Conservation (phyloP, 805 yeast species). For the Myxozyma udenii region DNA sequence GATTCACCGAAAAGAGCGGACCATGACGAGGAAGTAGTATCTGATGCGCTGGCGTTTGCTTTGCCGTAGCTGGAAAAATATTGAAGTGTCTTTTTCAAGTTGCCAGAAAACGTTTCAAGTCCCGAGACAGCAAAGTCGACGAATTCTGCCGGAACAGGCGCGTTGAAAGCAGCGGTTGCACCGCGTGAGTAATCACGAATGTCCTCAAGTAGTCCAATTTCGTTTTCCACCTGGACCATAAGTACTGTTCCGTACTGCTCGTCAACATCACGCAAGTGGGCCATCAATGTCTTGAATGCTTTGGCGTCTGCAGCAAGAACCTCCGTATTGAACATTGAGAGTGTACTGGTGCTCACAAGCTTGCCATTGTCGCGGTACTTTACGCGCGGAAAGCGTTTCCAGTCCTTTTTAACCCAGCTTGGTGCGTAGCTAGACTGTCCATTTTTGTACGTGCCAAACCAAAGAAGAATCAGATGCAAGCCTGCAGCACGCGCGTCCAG, state of each 20-base stretch:
- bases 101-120: too few relatives aligned
- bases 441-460: conserved; percentile 12
- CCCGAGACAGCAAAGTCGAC: not conserved
- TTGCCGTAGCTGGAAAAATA: not conserved
- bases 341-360: not conserved
- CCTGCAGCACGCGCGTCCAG: not conserved
- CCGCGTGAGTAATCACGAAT: conserved; percentile 2
- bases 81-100: not conserved
- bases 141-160: conserved; percentile 9
- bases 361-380: conserved; percentile 3
- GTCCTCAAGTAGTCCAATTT: conserved; percentile 9
- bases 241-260: conserved; percentile 12
- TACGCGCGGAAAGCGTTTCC: conserved; percentile 1
- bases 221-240: conserved; percentile 28
- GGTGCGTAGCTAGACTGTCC: conserved; percentile 8
- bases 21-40: not conserved
- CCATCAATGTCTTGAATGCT: not conserved
- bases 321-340: not conserved
- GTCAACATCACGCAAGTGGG: conserved; percentile 3
- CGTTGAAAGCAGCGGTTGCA: conserved; percentile 7
- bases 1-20: not conserved
- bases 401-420: conserved; percentile 7
- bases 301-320: not conserved
- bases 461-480: not conserved
- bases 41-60: not conserved